These are phyloP conservation scores for Sporothrix variecibatus DNA, from an alignment of 2,329 filamentous ascomycete genomes.

Conservation along the genomic window DNA sequence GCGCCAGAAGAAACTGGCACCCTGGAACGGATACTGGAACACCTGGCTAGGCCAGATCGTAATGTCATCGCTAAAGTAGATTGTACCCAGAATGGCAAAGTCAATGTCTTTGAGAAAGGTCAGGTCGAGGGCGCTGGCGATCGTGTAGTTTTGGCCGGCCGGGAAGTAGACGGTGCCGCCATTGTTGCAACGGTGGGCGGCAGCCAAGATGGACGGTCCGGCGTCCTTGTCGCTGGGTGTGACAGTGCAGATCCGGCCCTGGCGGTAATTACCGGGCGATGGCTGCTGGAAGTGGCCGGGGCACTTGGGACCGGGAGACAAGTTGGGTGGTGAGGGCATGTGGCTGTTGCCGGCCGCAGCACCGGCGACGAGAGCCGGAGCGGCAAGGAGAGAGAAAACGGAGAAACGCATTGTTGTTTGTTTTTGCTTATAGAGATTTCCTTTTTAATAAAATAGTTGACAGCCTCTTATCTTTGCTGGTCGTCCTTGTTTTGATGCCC, in stretches of 20 bases:
- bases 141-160: conserved; percentile 51
- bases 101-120: conserved; percentile 59
- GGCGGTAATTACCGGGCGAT: conserved; percentile 42
- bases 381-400: not conserved
- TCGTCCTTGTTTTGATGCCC: not conserved
- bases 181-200: conserved; percentile 60
- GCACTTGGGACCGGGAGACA: conserved; percentile 30
- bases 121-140: conserved; percentile 58
- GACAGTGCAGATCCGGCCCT: conserved; percentile 58
- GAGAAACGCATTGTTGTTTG: not conserved
- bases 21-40: conserved; percentile 65
- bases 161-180: conserved; percentile 61
- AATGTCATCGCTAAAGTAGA: conserved; percentile 65
- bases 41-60: conserved; percentile 65
- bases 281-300: conserved; percentile 35
- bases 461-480: not conserved
- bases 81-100: conserved; percentile 42
- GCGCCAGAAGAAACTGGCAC: conserved; percentile 67
- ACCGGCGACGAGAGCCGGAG: not conserved
- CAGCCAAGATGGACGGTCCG: conserved; percentile 51
- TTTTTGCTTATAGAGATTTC: not conserved
- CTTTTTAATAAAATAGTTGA: not conserved
- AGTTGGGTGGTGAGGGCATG: conserved; percentile 29
- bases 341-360: conserved; percentile 15
- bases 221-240: conserved; percentile 40